Evolutionary conservation across 257 asterid species (phyloP).

Genomic region (Penstemon newberryi): DNA sequence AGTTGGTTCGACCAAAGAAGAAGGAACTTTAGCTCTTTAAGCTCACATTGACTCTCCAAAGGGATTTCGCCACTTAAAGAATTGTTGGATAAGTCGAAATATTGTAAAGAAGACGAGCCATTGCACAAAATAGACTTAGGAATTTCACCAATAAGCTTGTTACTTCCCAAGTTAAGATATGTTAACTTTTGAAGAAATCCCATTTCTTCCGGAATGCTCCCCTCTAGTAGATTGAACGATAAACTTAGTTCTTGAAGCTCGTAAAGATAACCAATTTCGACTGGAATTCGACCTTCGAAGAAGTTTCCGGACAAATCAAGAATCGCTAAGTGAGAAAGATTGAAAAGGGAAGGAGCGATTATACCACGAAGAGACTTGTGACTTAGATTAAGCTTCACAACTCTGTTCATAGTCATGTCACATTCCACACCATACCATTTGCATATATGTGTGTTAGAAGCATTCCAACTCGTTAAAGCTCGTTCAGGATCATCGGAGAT

Average conservation of each 20-base stretch:
- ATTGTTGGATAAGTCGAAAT: constrained; percentile 80
- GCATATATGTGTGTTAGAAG: constrained; percentile 45
- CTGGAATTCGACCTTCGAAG: constrained; percentile 59
- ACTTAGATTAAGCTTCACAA: constrained; percentile 61
- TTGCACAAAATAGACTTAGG: constrained; percentile 60
- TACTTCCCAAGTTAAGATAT: constrained; percentile 73
- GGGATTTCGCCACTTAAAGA: constrained; percentile 66
- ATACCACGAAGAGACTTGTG: constrained; percentile 56
- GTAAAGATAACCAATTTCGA: constrained; percentile 49
- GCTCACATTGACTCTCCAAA: constrained; percentile 41
- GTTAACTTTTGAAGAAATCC: constrained; percentile 45
- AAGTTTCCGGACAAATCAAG: constrained; percentile 75
- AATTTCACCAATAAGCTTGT: constrained; percentile 56
- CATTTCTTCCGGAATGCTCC: constrained; percentile 52
- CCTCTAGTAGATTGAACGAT: constrained; percentile 59
- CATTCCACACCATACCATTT: constrained; percentile 70
- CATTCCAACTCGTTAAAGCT: constrained; percentile 52
- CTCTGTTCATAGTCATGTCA: constrained; percentile 37
- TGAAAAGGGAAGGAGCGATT: constrained; percentile 56
- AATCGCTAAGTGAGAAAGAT: constrained; percentile 46
- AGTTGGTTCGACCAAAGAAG: constrained; percentile 81
- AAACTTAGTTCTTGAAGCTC: constrained; percentile 60
- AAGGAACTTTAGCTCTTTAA: constrained; percentile 53
- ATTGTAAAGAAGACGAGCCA: constrained; percentile 48
- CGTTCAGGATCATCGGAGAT: constrained; percentile 51